Evolutionary conservation across 306 rosid species (phyloP), one percentile per base, ranked within the genome.

Genomic region (Malus sylvestris): DNA sequence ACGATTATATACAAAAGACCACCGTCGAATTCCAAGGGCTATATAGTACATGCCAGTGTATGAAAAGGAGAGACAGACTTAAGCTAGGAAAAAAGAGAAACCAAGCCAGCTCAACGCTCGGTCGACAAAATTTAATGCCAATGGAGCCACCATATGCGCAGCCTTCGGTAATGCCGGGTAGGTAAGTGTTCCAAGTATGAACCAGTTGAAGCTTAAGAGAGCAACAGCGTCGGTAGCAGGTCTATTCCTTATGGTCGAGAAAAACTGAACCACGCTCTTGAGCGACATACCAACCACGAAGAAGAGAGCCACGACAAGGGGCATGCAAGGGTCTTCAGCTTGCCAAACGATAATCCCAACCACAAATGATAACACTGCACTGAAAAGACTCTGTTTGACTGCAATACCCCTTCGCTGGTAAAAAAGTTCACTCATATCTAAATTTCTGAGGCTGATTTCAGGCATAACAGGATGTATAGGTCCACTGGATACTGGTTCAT

Each of bases 161-260:
- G 86, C 78, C 72, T 64, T 86, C 49, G 97, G 96, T 32, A 93
- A 76, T 3, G 92, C 88, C 1, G 98, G 98, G 85, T 88, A 91
- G 35, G 87, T 78, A 68, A 92, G 84, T 52, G 89, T 87, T 38
- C 97, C 99, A 49, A 95, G 99, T 66, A 92, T 74, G 74, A 92
- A 92, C 84, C 97, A 95, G 81, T 95, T 95, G 85, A 92, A 76
- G 85, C 93, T 87, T 67, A 95, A 74, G 74, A 95, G 96, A 65
- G 93, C 90, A 19, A 87, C 89, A 5, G 97, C 93, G 66, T 88
- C 87, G 9, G 89, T 87, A 32, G 97, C 93, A 76, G 96, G 97
- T 75, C 88, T 89, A 30, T 88, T 89, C 78, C 78, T 88, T 22
- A 92, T 81, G 55, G 83, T 78, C 71, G 81, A 83, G 82, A 89